A percentile compares a stretch with the other conserved stretches of the same genome.
These are phyloP conservation scores for Rhodotorula diobovata DNA, from an alignment of 768 basidiomycete species.

Conservation along the genomic window DNA sequence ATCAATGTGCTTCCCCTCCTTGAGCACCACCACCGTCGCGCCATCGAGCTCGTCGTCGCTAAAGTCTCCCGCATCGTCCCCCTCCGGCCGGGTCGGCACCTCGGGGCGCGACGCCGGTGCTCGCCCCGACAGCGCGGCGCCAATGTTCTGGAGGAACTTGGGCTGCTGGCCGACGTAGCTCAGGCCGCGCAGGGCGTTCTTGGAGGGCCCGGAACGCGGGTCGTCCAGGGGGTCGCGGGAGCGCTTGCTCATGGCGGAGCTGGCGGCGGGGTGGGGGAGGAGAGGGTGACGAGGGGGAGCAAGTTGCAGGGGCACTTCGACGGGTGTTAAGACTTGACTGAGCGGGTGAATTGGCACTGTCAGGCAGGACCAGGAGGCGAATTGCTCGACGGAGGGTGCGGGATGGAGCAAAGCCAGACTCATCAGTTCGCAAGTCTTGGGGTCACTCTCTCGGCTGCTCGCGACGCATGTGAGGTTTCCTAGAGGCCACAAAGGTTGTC, in stretches of 20 bases:
- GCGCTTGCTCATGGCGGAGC: slow-evolving; percentile 3
- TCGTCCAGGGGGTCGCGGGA: slow-evolving; percentile 24
- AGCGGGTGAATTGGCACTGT: too few species aligned
- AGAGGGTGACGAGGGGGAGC: neutral
- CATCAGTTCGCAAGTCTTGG: too few species aligned
- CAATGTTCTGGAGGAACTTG: slow-evolving; percentile 28
- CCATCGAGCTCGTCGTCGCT: slow-evolving; percentile 1
- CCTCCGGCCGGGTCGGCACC: slow-evolving; percentile 19
- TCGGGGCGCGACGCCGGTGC: neutral
- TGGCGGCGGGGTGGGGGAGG: neutral
- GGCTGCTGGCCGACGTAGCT: slow-evolving; percentile 21
- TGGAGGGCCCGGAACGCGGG: slow-evolving; percentile 10
- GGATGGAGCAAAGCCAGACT: too few species aligned
- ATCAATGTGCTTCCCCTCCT: slow-evolving; percentile 31
- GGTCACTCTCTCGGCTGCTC: too few species aligned
- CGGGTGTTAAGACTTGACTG: too few species aligned
- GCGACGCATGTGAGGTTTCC: too few species aligned
- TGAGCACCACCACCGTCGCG: slow-evolving; percentile 1
- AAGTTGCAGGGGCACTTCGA: too few species aligned
- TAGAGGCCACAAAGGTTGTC: too few species aligned
- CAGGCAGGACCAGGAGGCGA: too few species aligned
- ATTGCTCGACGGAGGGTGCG: too few species aligned
- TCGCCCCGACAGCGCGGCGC: slow-evolving; percentile 17
- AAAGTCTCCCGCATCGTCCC: neutral
- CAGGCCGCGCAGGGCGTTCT: slow-evolving; percentile 18